These are phyloP conservation scores for Plasmodium yoelii DNA, from an alignment of 169 alveolate genomes.

Conservation along the genomic window DNA sequence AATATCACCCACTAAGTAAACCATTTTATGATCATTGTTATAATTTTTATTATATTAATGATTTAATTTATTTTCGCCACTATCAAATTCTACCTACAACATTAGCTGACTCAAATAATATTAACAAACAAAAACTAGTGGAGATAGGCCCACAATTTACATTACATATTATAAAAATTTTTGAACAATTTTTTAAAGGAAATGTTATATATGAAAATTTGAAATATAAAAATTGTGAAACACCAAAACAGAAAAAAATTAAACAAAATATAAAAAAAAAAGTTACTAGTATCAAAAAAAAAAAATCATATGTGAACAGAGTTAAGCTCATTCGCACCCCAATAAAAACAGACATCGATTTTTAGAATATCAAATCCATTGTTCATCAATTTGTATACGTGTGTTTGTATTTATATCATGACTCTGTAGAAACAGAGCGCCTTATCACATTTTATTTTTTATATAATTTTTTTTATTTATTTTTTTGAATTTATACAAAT, in stretches of 20 bases:
- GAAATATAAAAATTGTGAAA: constrained; percentile 36
- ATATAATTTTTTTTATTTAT: not conserved
- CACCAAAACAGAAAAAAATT: constrained; percentile 31
- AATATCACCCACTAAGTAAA: constrained; percentile 96
- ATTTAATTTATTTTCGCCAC: constrained; percentile 93
- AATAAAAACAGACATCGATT: constrained; percentile 66
- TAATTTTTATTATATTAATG: constrained; percentile 90
- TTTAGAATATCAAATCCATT: not conserved
- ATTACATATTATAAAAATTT: constrained; percentile 56
- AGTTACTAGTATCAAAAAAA: constrained; percentile 17
- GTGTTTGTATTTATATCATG: too few relatives aligned
- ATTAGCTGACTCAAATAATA: constrained; percentile 82
- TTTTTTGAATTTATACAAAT: not conserved
- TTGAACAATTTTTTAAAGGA: constrained; percentile 71
- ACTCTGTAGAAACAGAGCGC: too few relatives aligned
- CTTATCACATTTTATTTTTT: too few relatives aligned
- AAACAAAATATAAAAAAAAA: constrained; percentile 30
- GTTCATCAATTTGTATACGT: too few relatives aligned
- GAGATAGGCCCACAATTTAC: constrained; percentile 87
- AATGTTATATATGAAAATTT: constrained; percentile 51
- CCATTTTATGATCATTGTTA: constrained; percentile 97
- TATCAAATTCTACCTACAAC: constrained; percentile 91
- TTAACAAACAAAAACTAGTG: constrained; percentile 88
- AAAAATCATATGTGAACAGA: constrained; percentile 1
- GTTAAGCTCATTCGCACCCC: constrained; percentile 5